Conservation (phyloP, 805 yeast genomes). For the Candida tammaniensis region DNA sequence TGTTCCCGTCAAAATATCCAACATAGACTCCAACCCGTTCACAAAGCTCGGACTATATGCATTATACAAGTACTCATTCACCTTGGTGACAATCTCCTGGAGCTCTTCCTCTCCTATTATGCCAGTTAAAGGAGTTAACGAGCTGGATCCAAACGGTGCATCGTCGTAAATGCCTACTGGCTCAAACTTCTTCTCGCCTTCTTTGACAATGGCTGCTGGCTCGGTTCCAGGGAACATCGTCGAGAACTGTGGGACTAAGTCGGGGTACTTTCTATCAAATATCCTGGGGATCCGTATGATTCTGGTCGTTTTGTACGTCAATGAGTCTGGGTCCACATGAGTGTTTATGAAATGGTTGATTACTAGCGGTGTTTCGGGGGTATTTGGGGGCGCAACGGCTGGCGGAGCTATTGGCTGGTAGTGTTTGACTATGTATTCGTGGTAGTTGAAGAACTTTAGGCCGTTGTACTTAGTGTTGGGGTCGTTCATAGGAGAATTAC, state of each 20-base stretch:
- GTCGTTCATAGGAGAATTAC: constrained; percentile 18
- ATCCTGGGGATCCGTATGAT: constrained; percentile 65
- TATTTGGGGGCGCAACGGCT: neutral
- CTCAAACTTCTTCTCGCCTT: constrained; percentile 19
- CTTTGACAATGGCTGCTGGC: constrained; percentile 48
- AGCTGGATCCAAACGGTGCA: constrained; percentile 50
- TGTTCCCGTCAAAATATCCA: constrained; percentile 40
- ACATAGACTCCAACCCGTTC: constrained; percentile 33
- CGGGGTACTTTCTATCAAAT: constrained; percentile 31
- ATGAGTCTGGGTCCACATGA: constrained; percentile 34
- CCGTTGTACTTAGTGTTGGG: constrained; percentile 21
- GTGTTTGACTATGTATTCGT: constrained; percentile 49
- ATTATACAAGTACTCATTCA: constrained; percentile 42
- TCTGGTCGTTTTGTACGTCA: constrained; percentile 39
- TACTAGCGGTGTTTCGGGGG: constrained; percentile 30
- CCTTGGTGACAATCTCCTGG: constrained; percentile 31
- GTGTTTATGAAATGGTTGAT: constrained; percentile 69
- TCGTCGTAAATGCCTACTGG: constrained; percentile 39
- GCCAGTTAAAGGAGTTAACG: constrained; percentile 44
- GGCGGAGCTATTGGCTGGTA: constrained; percentile 17
- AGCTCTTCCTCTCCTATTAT: constrained; percentile 35
- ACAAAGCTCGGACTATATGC: constrained; percentile 38
- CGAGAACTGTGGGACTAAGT: constrained; percentile 56
- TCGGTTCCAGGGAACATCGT: constrained; percentile 55
- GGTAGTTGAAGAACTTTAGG: constrained; percentile 59